phyloP scores from a whole-genome alignment of 129 eudicot species.

The Flaveria robusta region DNA sequence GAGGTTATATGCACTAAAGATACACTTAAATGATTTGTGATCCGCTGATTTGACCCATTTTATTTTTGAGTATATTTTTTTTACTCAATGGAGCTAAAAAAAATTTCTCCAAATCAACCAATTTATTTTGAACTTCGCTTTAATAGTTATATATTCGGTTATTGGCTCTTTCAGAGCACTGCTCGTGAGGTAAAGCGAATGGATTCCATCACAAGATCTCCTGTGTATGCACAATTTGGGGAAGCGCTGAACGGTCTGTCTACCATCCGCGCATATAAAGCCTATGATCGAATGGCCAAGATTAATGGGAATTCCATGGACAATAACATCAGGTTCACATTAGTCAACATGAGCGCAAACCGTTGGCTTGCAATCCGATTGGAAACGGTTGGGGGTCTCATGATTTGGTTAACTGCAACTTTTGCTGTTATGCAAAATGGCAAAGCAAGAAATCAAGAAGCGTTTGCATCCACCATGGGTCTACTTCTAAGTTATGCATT shows the following conservation, averaged over 20 bases:
- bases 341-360: conserved; percentile 80
- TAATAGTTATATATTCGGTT: neutral
- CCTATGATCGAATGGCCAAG: conserved; percentile 83
- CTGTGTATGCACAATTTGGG: conserved; percentile 97
- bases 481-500: conserved; percentile 85
- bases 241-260: conserved; percentile 95
- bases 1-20: neutral
- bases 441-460: conserved; percentile 75
- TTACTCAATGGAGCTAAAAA: neutral
- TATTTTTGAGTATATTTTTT: neutral
- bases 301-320: conserved; percentile 93
- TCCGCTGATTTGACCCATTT: neutral
- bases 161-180: conserved; percentile 62
- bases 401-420: conserved; percentile 95
- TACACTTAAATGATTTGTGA: neutral
- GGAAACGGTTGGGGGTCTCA: conserved; percentile 87
- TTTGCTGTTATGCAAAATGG: conserved; percentile 93
- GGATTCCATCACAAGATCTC: conserved; percentile 86
- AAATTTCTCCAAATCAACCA: neutral
- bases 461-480: conserved; percentile 97
- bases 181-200: conserved; percentile 95
- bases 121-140: neutral
- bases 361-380: conserved; percentile 95
- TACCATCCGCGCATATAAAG: conserved; percentile 90
- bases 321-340: conserved; percentile 82